Evolutionary conservation across 495 filamentous ascomycete genomes (phyloP), one percentile per base, ranked within the genome.

Genomic region (Lasiosphaeria miniovina): DNA sequence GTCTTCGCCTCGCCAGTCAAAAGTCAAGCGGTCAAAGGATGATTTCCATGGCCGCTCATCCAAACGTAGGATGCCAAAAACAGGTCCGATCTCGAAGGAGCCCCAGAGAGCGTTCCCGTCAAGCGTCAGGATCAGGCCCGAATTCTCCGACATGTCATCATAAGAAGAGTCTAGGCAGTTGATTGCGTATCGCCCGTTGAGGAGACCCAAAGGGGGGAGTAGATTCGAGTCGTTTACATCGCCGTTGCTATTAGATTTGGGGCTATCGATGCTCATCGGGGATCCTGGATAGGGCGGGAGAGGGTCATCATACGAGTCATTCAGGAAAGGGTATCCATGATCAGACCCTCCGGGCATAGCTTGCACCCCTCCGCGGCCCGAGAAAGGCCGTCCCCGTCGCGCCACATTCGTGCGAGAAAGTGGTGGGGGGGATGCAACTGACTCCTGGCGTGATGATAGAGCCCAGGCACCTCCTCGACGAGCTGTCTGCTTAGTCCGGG

Each of bases 141-240:
- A 58, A 40, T 65, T 33, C 10, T 63, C 56, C 45, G 59, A 63
- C 45, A 36, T 0, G 31, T 71, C 36, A 1, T 7, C 49, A 35
- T 52, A 51, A 5, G 38, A 45, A 0, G 70, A 53, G 3, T 54
- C 56, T 2, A 40, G 61, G 45, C 65, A 73, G 49, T 35, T 52
- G 32, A 82, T 60, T 15, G 64, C 55, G 68, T 82, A 82, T 14
- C 71, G 68, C 31, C 80, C 78, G 62, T 77, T 80, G 5, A 82
- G 65, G 12, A 79, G 69, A n/a, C 77, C 76, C 0, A 78, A 61
- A 6, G 64, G 63, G 3, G 54, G 43, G 6, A 24, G 24, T 24
- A 65, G 59, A 8, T 40, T 17, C 8, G 48, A 10, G 0, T 59
- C 46, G 50, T 57, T 9, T 4, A n/a, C 15, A 34, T 63, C 24